Evolutionary conservation across 2,329 filamentous ascomycete genomes (phyloP).

Genomic region (Ascochyta fabae): DNA sequence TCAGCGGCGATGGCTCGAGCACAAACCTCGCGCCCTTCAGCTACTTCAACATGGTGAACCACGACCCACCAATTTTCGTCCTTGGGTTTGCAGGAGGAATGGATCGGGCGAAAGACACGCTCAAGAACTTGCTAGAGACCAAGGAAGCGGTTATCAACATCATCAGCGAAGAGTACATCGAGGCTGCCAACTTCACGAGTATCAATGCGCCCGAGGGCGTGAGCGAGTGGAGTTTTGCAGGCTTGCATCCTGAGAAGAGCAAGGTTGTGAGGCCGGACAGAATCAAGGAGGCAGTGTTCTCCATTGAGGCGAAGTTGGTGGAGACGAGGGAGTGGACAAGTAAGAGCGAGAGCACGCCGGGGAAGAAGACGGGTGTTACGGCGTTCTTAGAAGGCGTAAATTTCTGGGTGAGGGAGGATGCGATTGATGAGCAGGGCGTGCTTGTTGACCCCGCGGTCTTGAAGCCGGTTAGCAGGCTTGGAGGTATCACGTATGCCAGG

Average conservation of each 20-base stretch:
- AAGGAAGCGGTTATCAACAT: slow-evolving; percentile 83
- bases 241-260: slow-evolving; percentile 73
- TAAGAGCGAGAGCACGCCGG: slow-evolving; percentile 62
- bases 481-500: slow-evolving; percentile 84
- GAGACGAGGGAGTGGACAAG: slow-evolving; percentile 79
- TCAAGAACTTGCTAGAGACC: slow-evolving; percentile 74
- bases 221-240: slow-evolving; percentile 80
- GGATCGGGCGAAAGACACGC: slow-evolving; percentile 75
- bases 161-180: slow-evolving; percentile 81
- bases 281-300: slow-evolving; percentile 82
- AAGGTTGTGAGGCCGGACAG: slow-evolving; percentile 72
- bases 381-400: slow-evolving; percentile 81
- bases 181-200: slow-evolving; percentile 83
- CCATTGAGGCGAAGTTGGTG: slow-evolving; percentile 80
- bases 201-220: slow-evolving; percentile 79
- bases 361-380: slow-evolving; percentile 76
- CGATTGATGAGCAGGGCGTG: slow-evolving; percentile 77
- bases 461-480: slow-evolving; percentile 76
- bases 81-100: slow-evolving; percentile 65
- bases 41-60: slow-evolving; percentile 82
- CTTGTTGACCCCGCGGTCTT: slow-evolving; percentile 77
- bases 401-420: slow-evolving; percentile 91
- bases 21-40: slow-evolving; percentile 87
- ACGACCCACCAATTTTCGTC: slow-evolving; percentile 86
- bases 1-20: slow-evolving; percentile 64